phyloP scores from a whole-genome alignment of 768 basidiomycete genomes.

The Rhizopogon vesiculosus region DNA sequence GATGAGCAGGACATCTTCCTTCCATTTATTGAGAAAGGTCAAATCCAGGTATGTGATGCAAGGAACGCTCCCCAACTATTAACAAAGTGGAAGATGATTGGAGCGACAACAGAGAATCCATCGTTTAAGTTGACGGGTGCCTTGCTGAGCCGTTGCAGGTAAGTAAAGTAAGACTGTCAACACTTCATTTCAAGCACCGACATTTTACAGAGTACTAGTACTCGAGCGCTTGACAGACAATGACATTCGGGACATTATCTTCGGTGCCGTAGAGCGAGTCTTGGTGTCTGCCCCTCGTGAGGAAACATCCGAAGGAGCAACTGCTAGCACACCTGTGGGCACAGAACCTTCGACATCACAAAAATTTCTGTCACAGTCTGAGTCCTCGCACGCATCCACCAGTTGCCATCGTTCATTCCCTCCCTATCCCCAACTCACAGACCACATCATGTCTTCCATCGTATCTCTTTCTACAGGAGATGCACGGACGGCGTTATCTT shows the following conservation, averaged over 20 bases:
- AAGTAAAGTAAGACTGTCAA: slow-evolving; percentile 16
- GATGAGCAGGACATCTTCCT: slow-evolving; percentile 65
- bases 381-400: slow-evolving; percentile 16
- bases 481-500: slow-evolving; percentile 72
- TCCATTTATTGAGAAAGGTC: slow-evolving; percentile 76
- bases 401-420: slow-evolving; percentile 13
- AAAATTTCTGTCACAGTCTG: slow-evolving; percentile 8
- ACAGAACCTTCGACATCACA: slow-evolving; percentile 13
- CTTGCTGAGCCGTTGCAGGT: slow-evolving; percentile 75
- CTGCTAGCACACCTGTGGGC: neutral
- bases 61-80: slow-evolving; percentile 2
- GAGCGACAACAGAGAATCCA: slow-evolving; percentile 88
- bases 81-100: slow-evolving; percentile 46
- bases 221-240: slow-evolving; percentile 62
- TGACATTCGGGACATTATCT: slow-evolving; percentile 56
- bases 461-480: slow-evolving; percentile 60
- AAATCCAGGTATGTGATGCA: slow-evolving; percentile 46
- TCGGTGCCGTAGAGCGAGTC: slow-evolving; percentile 42
- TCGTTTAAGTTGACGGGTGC: slow-evolving; percentile 78
- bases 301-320: neutral
- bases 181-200: slow-evolving; percentile 9
- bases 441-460: slow-evolving; percentile 43
- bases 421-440: slow-evolving; percentile 37
- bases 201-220: slow-evolving; percentile 59
- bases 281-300: slow-evolving; percentile 11